Conservation (phyloP, 768 basidiomycete species). For the Kwoniella pini region DNA sequence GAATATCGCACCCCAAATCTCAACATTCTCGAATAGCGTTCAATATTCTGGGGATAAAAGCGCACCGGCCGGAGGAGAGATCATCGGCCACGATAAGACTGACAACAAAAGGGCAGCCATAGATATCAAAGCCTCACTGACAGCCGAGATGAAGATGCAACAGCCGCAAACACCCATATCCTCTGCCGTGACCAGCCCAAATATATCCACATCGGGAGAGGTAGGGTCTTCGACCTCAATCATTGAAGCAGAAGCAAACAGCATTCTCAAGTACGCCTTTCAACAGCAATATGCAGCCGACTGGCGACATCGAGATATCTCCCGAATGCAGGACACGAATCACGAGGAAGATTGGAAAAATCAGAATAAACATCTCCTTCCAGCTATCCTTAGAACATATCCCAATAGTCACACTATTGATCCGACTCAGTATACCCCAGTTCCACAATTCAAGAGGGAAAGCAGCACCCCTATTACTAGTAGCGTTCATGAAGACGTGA, state of each 20-base stretch:
- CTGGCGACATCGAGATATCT: conserved; percentile 1
- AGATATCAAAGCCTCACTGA: conserved; percentile 7
- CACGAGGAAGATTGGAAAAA: neutral
- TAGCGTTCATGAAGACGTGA: too few species aligned
- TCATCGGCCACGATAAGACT: conserved; percentile 6
- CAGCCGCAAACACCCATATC: neutral
- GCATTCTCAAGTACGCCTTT: conserved; percentile 11
- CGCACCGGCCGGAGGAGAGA: neutral
- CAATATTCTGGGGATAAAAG: too few species aligned
- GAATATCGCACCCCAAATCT: too few species aligned
- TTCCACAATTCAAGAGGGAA: too few species aligned
- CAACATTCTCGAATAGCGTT: too few species aligned
- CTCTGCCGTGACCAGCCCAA: too few species aligned
- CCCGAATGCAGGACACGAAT: neutral
- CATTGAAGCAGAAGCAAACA: neutral
- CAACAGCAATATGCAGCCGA: conserved; percentile 8
- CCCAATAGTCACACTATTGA: neutral
- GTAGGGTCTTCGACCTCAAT: neutral
- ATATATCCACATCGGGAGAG: neutral
- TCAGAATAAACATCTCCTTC: conserved; percentile 6
- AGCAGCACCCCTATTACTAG: too few species aligned
- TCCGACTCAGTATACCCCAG: too few species aligned
- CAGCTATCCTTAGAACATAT: neutral
- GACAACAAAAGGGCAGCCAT: conserved; percentile 8
- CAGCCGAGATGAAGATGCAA: neutral